phyloP scores from a whole-genome alignment of 768 basidiomycete species.

The Kockovaella imperatae region DNA sequence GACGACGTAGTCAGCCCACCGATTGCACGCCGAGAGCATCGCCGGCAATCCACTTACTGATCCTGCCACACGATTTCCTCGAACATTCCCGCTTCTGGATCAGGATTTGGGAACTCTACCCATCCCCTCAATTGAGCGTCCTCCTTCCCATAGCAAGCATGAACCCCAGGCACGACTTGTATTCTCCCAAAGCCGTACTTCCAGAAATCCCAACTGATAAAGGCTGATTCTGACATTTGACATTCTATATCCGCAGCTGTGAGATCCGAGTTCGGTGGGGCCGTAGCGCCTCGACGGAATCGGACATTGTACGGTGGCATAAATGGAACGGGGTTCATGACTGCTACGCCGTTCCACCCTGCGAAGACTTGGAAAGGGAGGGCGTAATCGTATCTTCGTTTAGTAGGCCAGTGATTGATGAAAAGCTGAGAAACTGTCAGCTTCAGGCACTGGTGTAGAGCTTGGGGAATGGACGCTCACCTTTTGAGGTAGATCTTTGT shows the following conservation, averaged over 20 bases:
- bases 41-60: conserved; percentile 19
- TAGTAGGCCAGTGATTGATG: conserved; percentile 27
- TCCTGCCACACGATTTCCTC: conserved; percentile 31
- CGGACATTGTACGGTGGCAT: conserved; percentile 40
- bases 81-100: not conserved
- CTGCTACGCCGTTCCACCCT: conserved; percentile 44
- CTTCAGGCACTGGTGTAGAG: conserved; percentile 1
- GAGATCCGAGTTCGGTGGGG: not conserved
- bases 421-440: conserved; percentile 29
- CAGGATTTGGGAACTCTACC: conserved; percentile 29
- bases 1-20: not conserved
- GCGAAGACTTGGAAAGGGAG: conserved; percentile 43
- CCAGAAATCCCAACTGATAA: conserved; percentile 40
- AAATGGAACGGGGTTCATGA: conserved; percentile 40
- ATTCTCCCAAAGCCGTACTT: conserved; percentile 36
- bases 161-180: conserved; percentile 30
- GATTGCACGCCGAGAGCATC: not conserved
- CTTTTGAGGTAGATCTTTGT: conserved; percentile 30
- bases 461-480: conserved; percentile 13
- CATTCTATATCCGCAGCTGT: conserved; percentile 26
- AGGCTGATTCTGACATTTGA: conserved; percentile 32
- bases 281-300: conserved; percentile 34
- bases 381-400: conserved; percentile 24
- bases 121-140: conserved; percentile 34
- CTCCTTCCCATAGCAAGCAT: conserved; percentile 37